Conservation (phyloP, 2,329 filamentous ascomycete species). For the Geosmithia morbida region DNA sequence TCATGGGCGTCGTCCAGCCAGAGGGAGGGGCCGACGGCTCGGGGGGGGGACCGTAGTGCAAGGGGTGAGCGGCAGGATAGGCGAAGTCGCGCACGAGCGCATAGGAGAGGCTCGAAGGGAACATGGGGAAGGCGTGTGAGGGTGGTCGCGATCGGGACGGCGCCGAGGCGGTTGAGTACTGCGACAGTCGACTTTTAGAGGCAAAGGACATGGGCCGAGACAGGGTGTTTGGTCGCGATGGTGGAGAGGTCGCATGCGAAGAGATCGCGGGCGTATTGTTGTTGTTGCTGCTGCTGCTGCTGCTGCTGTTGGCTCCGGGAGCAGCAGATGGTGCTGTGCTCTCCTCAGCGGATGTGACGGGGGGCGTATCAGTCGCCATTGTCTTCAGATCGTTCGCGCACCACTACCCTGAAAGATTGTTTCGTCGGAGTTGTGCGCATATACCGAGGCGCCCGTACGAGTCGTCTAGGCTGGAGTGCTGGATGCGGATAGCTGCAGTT, state of each 20-base stretch:
- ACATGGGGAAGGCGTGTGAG: slow-evolving; percentile 65
- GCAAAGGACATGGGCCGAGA: slow-evolving; percentile 60
- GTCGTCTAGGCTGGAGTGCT: neutral
- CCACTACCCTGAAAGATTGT: neutral
- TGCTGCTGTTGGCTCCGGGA: neutral
- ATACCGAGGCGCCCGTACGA: neutral
- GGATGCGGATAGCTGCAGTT: neutral
- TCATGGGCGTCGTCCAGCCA: slow-evolving; percentile 70
- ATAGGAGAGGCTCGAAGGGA: slow-evolving; percentile 75
- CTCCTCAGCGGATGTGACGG: slow-evolving; percentile 1
- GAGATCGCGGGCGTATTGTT: neutral
- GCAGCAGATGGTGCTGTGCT: neutral
- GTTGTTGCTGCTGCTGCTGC: neutral
- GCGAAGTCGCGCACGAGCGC: slow-evolving; percentile 94
- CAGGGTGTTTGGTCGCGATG: slow-evolving; percentile 19
- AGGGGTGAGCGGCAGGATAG: slow-evolving; percentile 65
- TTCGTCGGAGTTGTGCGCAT: neutral
- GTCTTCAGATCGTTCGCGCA: neutral
- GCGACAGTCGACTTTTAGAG: slow-evolving; percentile 68
- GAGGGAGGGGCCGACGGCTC: slow-evolving; percentile 58
- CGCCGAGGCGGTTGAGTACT: slow-evolving; percentile 61
- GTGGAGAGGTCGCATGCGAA: neutral
- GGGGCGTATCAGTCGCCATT: slow-evolving; percentile 1
- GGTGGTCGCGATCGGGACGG: slow-evolving; percentile 60
- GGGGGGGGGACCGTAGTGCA: slow-evolving; percentile 88